Evolutionary conservation across 2,329 filamentous ascomycete genomes (phyloP).

Genomic region (Fusarium sp.): DNA sequence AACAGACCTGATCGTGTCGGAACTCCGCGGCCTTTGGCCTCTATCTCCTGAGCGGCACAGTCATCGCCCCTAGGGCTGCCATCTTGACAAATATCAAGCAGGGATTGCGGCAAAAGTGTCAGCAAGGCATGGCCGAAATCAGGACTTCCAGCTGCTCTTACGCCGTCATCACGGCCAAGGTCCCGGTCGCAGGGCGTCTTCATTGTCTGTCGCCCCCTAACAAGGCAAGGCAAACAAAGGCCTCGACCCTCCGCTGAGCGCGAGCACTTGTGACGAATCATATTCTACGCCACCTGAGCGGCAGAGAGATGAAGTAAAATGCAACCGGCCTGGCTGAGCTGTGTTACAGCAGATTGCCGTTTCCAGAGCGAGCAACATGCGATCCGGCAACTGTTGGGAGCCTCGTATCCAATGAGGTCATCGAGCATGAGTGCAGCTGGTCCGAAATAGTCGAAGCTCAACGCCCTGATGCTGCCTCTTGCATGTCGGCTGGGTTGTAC

Average conservation of each 20-base stretch:
- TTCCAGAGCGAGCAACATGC: conserved; percentile 10
- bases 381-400: conserved; percentile 7
- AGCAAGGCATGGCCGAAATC: conserved; percentile 15
- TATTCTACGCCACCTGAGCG: conserved; percentile 29
- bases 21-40: background rate
- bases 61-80: background rate
- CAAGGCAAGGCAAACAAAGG: conserved; percentile 11
- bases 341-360: conserved; percentile 19
- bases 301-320: conserved; percentile 1
- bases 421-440: conserved; percentile 8
- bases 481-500: conserved; percentile 10
- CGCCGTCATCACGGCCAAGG: conserved; percentile 2
- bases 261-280: conserved; percentile 38
- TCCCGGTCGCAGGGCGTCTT: conserved; percentile 13
- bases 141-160: conserved; percentile 4
- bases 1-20: background rate
- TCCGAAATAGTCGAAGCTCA: background rate
- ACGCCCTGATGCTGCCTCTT: background rate
- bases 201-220: background rate
- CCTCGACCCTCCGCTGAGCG: conserved; percentile 13
- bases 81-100: conserved; percentile 1
- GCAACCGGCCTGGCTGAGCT: conserved; percentile 14
- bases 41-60: background rate
- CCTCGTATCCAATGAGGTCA: conserved; percentile 14
- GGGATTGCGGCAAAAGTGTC: conserved; percentile 22